These are phyloP conservation scores for Lipomyces spencermartinsiae DNA, from an alignment of 805 yeast species.

Conservation along the genomic window DNA sequence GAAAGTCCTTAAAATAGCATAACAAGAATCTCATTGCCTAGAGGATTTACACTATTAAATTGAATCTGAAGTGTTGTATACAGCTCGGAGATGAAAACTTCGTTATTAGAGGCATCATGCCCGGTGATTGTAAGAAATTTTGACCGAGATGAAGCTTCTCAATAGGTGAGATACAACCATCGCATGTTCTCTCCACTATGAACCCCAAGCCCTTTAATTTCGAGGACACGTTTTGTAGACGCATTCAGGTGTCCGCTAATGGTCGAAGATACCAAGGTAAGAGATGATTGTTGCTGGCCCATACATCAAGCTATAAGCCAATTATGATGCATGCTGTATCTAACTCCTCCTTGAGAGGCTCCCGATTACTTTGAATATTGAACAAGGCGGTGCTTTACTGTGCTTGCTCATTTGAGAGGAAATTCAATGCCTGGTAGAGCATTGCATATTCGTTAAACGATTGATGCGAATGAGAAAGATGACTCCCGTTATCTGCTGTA, in stretches of 20 bases:
- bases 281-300: background rate
- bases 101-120: background rate
- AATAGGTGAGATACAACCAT: background rate
- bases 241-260: background rate
- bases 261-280: background rate
- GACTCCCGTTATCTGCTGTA: background rate
- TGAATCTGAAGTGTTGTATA: background rate
- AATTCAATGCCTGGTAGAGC: no score
- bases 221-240: conserved; percentile 4
- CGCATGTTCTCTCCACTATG: conserved; percentile 8
- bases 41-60: background rate
- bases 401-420: no score
- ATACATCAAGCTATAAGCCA: background rate
- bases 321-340: background rate
- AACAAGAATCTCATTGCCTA: background rate
- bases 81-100: conserved; percentile 1
- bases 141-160: conserved; percentile 1
- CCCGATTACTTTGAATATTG: background rate
- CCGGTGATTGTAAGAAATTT: conserved; percentile 5
- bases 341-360: background rate
- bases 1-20: conserved; percentile 1
- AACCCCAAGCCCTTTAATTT: background rate
- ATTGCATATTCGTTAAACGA: no score
- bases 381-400: conserved; percentile 1
- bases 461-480: background rate